phyloP scores from a whole-genome alignment of 2,329 filamentous ascomycete genomes.

The Fusarium beomiforme region DNA sequence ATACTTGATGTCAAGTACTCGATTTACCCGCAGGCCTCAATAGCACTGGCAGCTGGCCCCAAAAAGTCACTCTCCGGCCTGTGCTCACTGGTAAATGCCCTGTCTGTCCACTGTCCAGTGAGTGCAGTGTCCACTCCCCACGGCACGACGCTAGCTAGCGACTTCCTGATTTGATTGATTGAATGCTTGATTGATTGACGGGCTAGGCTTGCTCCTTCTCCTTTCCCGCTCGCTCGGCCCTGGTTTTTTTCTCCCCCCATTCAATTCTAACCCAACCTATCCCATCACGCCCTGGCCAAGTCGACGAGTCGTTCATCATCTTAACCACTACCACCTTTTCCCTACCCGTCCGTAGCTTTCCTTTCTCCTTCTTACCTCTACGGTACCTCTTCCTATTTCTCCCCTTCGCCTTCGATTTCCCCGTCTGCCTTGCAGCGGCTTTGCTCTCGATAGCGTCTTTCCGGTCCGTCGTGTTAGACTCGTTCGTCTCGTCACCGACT shows the following conservation, averaged over 20 bases:
- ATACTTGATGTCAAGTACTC: conserved; percentile 6
- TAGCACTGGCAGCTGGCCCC: conserved; percentile 35
- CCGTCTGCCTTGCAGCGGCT: conserved; percentile 38
- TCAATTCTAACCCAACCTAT: conserved; percentile 31
- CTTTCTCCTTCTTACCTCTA: conserved; percentile 17
- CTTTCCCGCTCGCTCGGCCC: conserved; percentile 42
- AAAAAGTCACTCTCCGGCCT: conserved; percentile 33
- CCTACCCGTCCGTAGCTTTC: conserved; percentile 5
- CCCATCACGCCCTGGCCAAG: conserved; percentile 34
- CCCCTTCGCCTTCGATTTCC: conserved; percentile 25
- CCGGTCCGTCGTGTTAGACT: conserved; percentile 21
- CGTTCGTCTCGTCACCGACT: conserved; percentile 25
- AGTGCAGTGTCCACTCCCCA: conserved; percentile 21
- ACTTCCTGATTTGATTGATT: conserved; percentile 44
- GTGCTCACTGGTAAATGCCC: conserved; percentile 26
- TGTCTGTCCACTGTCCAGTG: not conserved
- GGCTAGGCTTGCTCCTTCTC: conserved; percentile 39
- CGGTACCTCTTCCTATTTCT: conserved; percentile 29
- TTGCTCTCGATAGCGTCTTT: conserved; percentile 36
- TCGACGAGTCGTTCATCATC: conserved; percentile 41
- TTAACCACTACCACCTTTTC: conserved; percentile 34
- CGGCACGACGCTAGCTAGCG: conserved; percentile 39
- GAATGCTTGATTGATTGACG: not conserved
- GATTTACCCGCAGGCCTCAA: conserved; percentile 24
- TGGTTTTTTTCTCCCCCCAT: conserved; percentile 42